Evolutionary conservation across 169 alveolate genomes (phyloP).

Genomic region (Plasmodium cynomolgi): DNA sequence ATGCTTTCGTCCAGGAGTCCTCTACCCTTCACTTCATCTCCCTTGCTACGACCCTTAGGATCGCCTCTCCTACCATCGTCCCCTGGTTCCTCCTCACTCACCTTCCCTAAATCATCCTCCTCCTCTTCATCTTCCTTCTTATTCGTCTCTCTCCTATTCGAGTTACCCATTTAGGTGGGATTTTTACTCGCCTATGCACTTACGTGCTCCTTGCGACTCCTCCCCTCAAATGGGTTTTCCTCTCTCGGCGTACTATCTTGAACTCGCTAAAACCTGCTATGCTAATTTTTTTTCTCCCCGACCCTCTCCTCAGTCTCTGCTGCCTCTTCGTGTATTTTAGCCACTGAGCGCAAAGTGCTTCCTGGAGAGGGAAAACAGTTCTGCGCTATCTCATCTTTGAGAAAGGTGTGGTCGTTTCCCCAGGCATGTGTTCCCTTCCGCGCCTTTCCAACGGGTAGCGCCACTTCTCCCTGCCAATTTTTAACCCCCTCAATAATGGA

Average conservation of each 20-base stretch:
- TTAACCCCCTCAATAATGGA: too few species aligned
- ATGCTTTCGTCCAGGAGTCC: not conserved
- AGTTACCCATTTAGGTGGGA: conserved; percentile 40
- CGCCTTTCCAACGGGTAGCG: too few species aligned
- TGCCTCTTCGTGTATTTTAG: not conserved
- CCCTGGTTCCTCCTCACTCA: not conserved
- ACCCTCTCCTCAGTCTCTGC: not conserved
- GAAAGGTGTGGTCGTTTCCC: not conserved
- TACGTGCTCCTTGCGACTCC: not conserved
- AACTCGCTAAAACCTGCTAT: not conserved
- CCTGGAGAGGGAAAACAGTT: not conserved
- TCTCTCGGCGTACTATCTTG: not conserved
- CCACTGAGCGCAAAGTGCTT: not conserved
- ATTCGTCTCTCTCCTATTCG: conserved; percentile 23
- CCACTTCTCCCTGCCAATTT: too few species aligned
- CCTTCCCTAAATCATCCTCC: conserved; percentile 13
- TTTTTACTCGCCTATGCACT: not conserved
- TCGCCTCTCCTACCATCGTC: not conserved
- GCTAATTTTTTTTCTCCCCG: not conserved
- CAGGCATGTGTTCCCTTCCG: not conserved
- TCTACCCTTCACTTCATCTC: not conserved
- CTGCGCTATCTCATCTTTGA: not conserved
- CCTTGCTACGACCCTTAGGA: not conserved
- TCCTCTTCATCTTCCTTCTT: conserved; percentile 12
- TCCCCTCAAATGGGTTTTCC: not conserved